phyloP scores from a whole-genome alignment of 1,139 yeast genomes.

The Meyerozyma athensensis region DNA sequence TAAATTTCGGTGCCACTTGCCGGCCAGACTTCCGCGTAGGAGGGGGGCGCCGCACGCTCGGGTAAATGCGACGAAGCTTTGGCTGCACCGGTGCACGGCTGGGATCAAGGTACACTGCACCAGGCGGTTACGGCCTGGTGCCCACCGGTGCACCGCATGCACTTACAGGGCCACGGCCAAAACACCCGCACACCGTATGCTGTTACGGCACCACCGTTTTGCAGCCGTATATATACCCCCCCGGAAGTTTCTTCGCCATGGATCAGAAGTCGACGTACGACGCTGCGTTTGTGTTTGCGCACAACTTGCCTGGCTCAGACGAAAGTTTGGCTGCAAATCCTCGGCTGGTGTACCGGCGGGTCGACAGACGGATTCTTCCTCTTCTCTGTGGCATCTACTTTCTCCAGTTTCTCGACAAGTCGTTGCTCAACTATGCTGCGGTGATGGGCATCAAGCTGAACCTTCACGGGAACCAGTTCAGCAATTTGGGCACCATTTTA shows the following conservation, averaged over 20 bases:
- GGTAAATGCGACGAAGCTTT: neutral
- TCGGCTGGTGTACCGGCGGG: conserved; percentile 13
- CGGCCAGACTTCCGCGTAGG: no score
- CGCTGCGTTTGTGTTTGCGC: conserved; percentile 3
- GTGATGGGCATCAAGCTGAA: conserved; percentile 46
- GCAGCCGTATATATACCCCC: no score
- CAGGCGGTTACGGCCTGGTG: no score
- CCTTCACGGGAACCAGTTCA: conserved; percentile 33
- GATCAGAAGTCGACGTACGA: neutral
- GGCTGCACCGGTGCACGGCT: no score
- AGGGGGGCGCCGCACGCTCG: neutral
- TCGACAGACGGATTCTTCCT: conserved; percentile 29
- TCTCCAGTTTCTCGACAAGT: conserved; percentile 42
- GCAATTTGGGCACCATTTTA: conserved; percentile 39
- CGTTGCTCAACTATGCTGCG: conserved; percentile 42
- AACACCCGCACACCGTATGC: no score
- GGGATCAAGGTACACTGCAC: no score
- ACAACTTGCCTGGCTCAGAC: neutral
- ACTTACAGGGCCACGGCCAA: neutral
- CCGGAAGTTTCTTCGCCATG: neutral
- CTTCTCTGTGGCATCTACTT: conserved; percentile 37
- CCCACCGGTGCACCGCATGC: no score
- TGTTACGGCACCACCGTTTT: no score
- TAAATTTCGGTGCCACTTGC: no score
- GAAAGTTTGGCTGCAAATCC: neutral